Evolutionary conservation across 306 rosid species (phyloP).

Genomic region (Rosa multiflora): DNA sequence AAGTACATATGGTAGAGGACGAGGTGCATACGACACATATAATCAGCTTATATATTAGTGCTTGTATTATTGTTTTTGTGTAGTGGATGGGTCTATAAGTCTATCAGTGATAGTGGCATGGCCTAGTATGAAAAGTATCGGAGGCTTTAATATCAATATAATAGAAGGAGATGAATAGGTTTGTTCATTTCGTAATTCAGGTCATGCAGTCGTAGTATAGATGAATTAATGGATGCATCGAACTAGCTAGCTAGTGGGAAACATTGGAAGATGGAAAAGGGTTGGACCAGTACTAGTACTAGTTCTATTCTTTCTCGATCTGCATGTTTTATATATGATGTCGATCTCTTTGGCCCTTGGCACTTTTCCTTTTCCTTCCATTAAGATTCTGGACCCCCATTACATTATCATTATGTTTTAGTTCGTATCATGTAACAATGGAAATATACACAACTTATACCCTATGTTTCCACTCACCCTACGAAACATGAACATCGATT

Average conservation of each 20-base stretch:
- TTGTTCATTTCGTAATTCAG: not conserved
- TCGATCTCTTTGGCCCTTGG: constrained; percentile 43
- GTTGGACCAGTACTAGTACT: not conserved
- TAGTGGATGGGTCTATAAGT: not conserved
- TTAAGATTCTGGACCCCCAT: constrained; percentile 46
- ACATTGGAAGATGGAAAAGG: constrained; percentile 18
- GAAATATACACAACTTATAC: constrained; percentile 11
- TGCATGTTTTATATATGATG: constrained; percentile 40
- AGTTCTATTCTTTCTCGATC: constrained; percentile 24
- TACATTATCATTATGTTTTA: constrained; percentile 9
- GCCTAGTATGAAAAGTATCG: not conserved
- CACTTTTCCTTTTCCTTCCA: constrained; percentile 46
- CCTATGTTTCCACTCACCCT: not conserved
- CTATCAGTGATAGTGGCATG: not conserved
- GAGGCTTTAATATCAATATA: not conserved
- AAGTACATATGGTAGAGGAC: not conserved
- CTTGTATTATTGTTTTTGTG: not conserved
- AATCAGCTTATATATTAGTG: not conserved
- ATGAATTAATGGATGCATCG: constrained; percentile 4
- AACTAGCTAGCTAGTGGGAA: constrained; percentile 9
- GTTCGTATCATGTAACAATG: not conserved
- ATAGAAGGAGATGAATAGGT: not conserved
- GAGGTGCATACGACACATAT: constrained; percentile 5
- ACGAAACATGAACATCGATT: not conserved
- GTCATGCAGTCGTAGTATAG: not conserved